These are phyloP conservation scores for Eucalyptus tenuipes DNA, from an alignment of 345 rosid genomes.

Conservation along the genomic window DNA sequence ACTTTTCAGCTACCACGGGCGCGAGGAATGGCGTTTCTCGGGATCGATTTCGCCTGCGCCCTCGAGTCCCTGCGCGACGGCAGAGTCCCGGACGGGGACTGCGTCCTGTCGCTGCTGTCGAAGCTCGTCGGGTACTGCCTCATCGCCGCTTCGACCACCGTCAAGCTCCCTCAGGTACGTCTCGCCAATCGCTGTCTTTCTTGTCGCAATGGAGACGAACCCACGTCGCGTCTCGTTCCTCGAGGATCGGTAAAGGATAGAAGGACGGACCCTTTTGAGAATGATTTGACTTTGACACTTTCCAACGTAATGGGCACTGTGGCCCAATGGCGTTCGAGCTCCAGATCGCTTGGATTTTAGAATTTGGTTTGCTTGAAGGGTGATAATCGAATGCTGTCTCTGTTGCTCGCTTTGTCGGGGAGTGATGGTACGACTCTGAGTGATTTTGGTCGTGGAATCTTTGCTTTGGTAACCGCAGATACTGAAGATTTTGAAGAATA, in stretches of 20 bases:
- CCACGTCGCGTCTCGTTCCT: background rate
- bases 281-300: background rate
- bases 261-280: background rate
- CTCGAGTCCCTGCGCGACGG: slow-evolving; percentile 48
- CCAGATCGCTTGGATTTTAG: background rate
- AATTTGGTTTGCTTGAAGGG: background rate
- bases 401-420: background rate
- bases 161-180: slow-evolving; percentile 82
- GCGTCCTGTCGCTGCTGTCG: slow-evolving; percentile 75
- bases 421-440: background rate
- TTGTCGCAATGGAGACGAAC: background rate
- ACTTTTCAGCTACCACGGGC: background rate
- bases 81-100: slow-evolving; percentile 51
- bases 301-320: background rate
- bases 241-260: background rate
- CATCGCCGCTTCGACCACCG: slow-evolving; percentile 91
- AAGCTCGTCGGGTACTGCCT: slow-evolving; percentile 86
- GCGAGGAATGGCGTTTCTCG: slow-evolving; percentile 7
- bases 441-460: background rate
- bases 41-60: slow-evolving; percentile 72
- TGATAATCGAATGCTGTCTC: background rate
- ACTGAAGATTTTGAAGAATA: slow-evolving; percentile 68
- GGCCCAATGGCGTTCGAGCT: background rate
- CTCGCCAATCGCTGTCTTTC: background rate
- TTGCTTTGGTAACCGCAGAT: slow-evolving; percentile 25